Evolutionary conservation across 2,329 filamentous ascomycete genomes (phyloP).

Genomic region (Trichoderma sp.): DNA sequence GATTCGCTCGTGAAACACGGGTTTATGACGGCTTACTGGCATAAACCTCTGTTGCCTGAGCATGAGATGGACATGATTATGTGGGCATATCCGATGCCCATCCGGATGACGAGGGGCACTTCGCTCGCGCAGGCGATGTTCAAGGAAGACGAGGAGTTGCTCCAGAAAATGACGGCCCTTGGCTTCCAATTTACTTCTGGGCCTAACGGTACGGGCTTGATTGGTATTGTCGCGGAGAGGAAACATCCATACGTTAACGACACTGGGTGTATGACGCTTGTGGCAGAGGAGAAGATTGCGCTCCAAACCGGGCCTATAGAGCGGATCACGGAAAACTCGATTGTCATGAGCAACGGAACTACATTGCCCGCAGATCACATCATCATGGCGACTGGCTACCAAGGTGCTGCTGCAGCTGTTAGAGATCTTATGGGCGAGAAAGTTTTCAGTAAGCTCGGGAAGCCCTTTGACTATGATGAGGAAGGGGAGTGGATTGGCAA

Average conservation of each 20-base stretch:
- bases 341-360: neutral
- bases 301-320: neutral
- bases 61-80: neutral
- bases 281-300: neutral
- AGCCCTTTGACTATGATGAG: neutral
- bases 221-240: neutral
- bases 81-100: neutral
- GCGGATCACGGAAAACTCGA: neutral
- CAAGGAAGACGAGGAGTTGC: neutral
- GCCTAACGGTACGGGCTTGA: neutral
- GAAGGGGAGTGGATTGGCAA: neutral
- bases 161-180: neutral
- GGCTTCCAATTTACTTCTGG: neutral
- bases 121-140: neutral
- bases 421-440: neutral
- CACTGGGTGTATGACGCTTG: neutral
- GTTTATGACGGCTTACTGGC: neutral
- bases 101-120: neutral
- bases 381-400: neutral
- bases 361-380: neutral
- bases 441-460: neutral
- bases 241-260: neutral
- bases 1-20: neutral
- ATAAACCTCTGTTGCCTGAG: neutral
- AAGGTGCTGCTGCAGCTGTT: neutral